phyloP scores from a whole-genome alignment of 805 yeast species.

The Metschnikowia colocasiae region DNA sequence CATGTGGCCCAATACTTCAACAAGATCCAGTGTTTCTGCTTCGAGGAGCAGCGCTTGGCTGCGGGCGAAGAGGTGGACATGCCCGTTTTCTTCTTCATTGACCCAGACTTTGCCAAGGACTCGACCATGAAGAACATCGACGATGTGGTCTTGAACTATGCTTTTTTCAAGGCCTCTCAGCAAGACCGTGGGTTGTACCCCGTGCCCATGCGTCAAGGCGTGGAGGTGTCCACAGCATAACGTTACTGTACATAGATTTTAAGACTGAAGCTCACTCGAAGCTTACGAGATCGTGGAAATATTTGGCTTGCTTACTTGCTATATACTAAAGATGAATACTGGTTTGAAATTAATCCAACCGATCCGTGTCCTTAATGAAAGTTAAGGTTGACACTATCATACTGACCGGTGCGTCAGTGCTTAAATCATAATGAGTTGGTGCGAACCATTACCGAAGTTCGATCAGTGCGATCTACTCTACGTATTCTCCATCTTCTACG shows the following conservation, averaged over 20 bases:
- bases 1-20: constrained; percentile 95
- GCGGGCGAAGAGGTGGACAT: constrained; percentile 98
- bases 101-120: constrained; percentile 91
- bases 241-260: not conserved
- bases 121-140: constrained; percentile 89
- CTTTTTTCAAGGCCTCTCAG: constrained; percentile 72
- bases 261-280: not conserved
- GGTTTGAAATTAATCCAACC: too few relatives aligned
- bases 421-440: not conserved
- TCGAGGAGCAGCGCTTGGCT: constrained; percentile 88
- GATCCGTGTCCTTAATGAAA: too few relatives aligned
- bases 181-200: constrained; percentile 41
- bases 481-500: not conserved
- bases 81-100: constrained; percentile 97
- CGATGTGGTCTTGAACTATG: constrained; percentile 86
- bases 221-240: constrained; percentile 2
- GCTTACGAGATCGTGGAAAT: not conserved
- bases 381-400: too few relatives aligned
- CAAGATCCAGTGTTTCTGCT: constrained; percentile 97
- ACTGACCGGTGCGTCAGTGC: not conserved
- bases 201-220: constrained; percentile 22
- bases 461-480: not conserved
- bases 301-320: too few relatives aligned
- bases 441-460: not conserved
- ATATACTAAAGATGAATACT: too few relatives aligned